Conservation (phyloP, 768 basidiomycete genomes). For the Boletus pseudo-olivaceus region DNA sequence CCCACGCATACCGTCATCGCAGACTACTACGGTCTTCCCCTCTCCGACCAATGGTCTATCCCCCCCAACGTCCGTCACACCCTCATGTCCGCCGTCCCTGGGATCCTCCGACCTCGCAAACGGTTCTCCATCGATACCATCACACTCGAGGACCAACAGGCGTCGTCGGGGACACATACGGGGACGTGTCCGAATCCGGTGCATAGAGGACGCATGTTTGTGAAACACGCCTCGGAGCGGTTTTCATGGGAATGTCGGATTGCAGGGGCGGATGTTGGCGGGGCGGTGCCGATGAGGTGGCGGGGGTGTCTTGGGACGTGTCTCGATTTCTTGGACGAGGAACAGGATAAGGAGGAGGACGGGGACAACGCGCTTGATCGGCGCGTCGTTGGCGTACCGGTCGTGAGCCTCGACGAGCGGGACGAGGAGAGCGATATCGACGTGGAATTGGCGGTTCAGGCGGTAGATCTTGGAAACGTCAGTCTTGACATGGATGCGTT, state of each 20-base stretch:
- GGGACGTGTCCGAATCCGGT: conserved; percentile 47
- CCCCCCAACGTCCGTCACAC: conserved; percentile 24
- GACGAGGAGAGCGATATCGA: conserved; percentile 13
- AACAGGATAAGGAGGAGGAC: too few species aligned
- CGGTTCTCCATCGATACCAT: conserved; percentile 11
- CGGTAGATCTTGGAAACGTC: conserved; percentile 16
- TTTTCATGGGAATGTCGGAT: conserved; percentile 60
- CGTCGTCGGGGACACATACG: not conserved
- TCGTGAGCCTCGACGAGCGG: not conserved
- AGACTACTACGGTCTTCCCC: conserved; percentile 28
- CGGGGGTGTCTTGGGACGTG: conserved; percentile 65
- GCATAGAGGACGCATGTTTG: conserved; percentile 39
- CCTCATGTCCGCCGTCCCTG: conserved; percentile 29
- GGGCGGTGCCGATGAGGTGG: conserved; percentile 59
- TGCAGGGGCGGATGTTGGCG: conserved; percentile 51
- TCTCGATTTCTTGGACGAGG: conserved; percentile 51
- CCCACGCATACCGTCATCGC: conserved; percentile 15
- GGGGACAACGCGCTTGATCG: not conserved
- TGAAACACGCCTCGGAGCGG: conserved; percentile 57
- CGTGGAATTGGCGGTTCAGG: conserved; percentile 15
- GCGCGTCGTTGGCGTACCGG: not conserved
- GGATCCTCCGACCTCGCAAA: conserved; percentile 24
- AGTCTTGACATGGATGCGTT: conserved; percentile 27
- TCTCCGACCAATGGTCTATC: conserved; percentile 28
- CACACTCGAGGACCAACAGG: not conserved